Base-by-base conservation (phyloP, 2,329 filamentous ascomycete species). In the Arthrinium puccinioides region DNA sequence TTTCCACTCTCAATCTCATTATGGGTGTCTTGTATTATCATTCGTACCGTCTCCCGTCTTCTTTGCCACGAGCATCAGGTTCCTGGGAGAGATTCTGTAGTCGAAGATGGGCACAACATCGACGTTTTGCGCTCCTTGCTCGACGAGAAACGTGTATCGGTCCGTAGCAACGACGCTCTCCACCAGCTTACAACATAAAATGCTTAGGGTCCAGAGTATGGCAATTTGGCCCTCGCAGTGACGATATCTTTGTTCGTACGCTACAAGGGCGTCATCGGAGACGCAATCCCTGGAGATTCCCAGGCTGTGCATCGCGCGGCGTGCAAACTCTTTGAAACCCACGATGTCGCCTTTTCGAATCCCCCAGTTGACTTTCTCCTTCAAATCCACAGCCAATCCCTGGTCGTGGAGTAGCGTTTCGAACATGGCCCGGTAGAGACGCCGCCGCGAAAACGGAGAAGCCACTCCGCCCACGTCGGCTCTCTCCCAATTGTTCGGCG, bases 101-200 rank as follows among this genome's bases (percentile, higher is more conserved):
- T 56, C 50, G 21, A 57, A 57, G 20, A 53, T 42, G 10, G 40
- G 26, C 35, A 57, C 21, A 21, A 59, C 33, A 10, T 57, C 54
- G 0, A 53, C 49, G 2, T 41, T 23, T 1, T 27, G 15, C 5
- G 42, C 46, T 1, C 36, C 48, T 14, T 48, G 39, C 39, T 57
- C 55, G 1, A 32, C n/a, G 2, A 59, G 50, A 35, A 51, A 57
- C 44, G 44, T 50, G 26, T 55, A 57, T 2, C 56, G 54, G 15
- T 59, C 56, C n/a, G 57, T 32, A 1, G 50, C 53, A 36, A 59
- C 49, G 0, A 52, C 40, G 9, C 55, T 59, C 42, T 59, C 55
- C 3, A 59, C 48, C 1, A 56, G 37, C 37, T 59, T 59, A 35
- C 54, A 55, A 40, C 56, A 59, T 1, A 59, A 33, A 10, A 57